phyloP scores from a whole-genome alignment of 2,329 filamentous ascomycete genomes.

The Diaporthe caulivora region DNA sequence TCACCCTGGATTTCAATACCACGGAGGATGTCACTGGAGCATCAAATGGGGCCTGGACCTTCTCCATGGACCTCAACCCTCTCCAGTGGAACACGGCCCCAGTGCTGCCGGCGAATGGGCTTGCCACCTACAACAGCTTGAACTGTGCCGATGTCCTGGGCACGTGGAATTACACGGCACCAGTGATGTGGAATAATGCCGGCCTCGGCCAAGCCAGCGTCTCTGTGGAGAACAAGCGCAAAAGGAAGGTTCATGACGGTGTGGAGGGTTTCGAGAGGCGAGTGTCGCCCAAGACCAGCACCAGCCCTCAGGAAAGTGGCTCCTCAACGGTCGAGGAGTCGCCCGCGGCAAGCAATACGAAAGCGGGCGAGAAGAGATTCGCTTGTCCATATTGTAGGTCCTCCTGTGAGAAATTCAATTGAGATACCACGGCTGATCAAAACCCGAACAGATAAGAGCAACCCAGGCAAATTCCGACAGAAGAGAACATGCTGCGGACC shows the following conservation, averaged over 20 bases:
- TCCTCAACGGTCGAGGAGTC: constrained; percentile 33
- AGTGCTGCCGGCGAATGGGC: constrained; percentile 6
- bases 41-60: constrained; percentile 29
- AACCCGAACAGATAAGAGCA: constrained; percentile 35
- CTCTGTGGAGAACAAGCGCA: constrained; percentile 33
- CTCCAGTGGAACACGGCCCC: constrained; percentile 39
- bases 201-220: neutral
- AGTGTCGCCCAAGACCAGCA: constrained; percentile 37
- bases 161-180: constrained; percentile 38
- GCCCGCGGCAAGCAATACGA: constrained; percentile 8
- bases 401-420: fast-evolving
- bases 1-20: constrained; percentile 27
- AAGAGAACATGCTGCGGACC: constrained; percentile 41
- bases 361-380: constrained; percentile 37
- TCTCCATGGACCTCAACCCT: constrained; percentile 27
- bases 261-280: constrained; percentile 23
- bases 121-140: constrained; percentile 28
- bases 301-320: constrained; percentile 26
- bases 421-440: neutral
- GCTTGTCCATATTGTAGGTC: constrained; percentile 39
- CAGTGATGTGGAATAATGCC: constrained; percentile 32
- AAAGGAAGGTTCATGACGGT: constrained; percentile 32
- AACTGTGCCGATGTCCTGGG: constrained; percentile 35
- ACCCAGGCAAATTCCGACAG: constrained; percentile 38
- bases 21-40: constrained; percentile 28